Evolutionary conservation across 2,329 filamentous ascomycete genomes (phyloP).

Genomic region (Penicillium capsulatum): DNA sequence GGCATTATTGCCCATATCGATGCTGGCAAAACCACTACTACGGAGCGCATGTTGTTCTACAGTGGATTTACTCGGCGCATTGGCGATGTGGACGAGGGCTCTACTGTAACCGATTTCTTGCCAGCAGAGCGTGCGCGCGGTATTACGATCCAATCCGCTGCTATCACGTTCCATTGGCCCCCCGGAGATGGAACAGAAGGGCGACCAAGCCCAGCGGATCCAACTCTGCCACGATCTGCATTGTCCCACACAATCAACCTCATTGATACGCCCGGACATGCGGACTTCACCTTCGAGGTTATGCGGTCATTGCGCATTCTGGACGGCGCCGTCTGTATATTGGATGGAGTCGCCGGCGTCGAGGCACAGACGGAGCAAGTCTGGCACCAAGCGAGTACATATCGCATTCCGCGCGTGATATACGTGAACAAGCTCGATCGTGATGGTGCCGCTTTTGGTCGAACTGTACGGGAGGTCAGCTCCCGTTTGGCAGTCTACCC

Average conservation of each 20-base stretch:
- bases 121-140: constrained; percentile 86
- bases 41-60: constrained; percentile 98
- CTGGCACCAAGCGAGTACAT: constrained; percentile 83
- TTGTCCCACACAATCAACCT: constrained; percentile 72
- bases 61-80: constrained; percentile 83
- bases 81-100: constrained; percentile 93
- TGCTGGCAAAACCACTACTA: constrained; percentile 97
- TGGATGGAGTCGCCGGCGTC: constrained; percentile 88
- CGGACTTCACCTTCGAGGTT: constrained; percentile 96
- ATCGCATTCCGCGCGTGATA: constrained; percentile 75
- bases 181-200: constrained; percentile 37
- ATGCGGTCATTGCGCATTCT: constrained; percentile 82
- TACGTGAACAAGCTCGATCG: constrained; percentile 84
- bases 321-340: constrained; percentile 86
- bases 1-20: constrained; percentile 99
- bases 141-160: constrained; percentile 96
- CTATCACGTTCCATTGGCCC: constrained; percentile 94
- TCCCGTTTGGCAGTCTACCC: constrained; percentile 77
- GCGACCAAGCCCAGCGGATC: constrained; percentile 24
- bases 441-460: constrained; percentile 74
- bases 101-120: constrained; percentile 94
- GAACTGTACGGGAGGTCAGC: constrained; percentile 81
- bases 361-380: constrained; percentile 97
- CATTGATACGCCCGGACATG: constrained; percentile 94
- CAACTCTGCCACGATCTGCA: constrained; percentile 48